Evolutionary conservation across 1,284 basidiomycete genomes (phyloP).

Genomic region (Ceratobasidium sp.): DNA sequence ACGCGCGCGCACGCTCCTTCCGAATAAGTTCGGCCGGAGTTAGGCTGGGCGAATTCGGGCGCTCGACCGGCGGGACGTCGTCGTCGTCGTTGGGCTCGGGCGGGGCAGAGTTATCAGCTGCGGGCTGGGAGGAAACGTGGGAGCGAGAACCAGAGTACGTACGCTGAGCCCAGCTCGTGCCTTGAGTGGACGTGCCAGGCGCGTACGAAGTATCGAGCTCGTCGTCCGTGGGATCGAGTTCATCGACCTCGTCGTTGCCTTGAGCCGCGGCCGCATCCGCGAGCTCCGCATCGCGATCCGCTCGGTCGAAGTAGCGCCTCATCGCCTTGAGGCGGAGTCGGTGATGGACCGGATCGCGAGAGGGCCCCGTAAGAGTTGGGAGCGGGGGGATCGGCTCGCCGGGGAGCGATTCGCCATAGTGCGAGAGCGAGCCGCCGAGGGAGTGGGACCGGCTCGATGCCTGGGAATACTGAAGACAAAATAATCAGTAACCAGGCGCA

Average conservation of each 20-base stretch:
- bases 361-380: not conserved
- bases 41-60: not conserved
- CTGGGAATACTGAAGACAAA: not conserved
- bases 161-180: not conserved
- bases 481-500: too few relatives aligned
- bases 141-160: not conserved
- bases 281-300: not conserved
- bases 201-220: not conserved
- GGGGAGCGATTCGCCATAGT: not conserved
- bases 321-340: not conserved
- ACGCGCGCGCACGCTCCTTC: not conserved
- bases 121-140: not conserved
- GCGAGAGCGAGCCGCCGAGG: not conserved
- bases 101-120: too few relatives aligned
- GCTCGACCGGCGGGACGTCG: not conserved
- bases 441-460: not conserved
- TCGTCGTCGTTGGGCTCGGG: not conserved
- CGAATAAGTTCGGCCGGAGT: not conserved
- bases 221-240: not conserved
- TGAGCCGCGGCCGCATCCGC: not conserved
- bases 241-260: not conserved
- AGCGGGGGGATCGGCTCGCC: not conserved
- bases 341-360: not conserved
- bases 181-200: not conserved
- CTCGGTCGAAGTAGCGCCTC: not conserved